Evolutionary conservation across 495 filamentous ascomycete species (phyloP).

Genomic region (Rhypophila decipiens): DNA sequence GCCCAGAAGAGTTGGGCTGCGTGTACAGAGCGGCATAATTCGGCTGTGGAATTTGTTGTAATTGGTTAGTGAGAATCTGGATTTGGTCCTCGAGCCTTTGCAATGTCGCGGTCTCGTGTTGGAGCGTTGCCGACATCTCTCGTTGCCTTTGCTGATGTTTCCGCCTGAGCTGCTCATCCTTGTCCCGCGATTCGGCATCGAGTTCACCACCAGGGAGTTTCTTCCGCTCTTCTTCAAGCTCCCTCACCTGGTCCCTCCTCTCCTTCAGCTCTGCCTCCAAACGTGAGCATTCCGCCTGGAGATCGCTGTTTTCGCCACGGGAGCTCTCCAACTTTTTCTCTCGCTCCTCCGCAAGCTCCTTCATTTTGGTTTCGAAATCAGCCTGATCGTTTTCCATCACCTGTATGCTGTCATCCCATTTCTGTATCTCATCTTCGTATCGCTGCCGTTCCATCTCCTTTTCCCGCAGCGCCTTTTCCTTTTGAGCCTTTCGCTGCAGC

Average conservation of each 20-base stretch:
- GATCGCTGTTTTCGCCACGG: conserved; percentile 20
- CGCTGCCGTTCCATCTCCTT: conserved; percentile 60
- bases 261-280: conserved; percentile 44
- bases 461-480: conserved; percentile 71
- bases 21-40: conserved; percentile 31
- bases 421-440: conserved; percentile 47
- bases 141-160: conserved; percentile 40
- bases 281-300: conserved; percentile 29
- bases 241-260: conserved; percentile 41
- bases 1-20: conserved; percentile 38
- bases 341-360: conserved; percentile 37
- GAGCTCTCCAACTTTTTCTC: conserved; percentile 27
- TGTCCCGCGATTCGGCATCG: conserved; percentile 47
- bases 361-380: conserved; percentile 35
- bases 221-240: conserved; percentile 49
- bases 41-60: conserved; percentile 30
- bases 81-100: conserved; percentile 35
- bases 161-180: conserved; percentile 31
- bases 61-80: conserved; percentile 24
- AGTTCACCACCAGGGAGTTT: conserved; percentile 47
- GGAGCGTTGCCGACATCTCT: conserved; percentile 36
- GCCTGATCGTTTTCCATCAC: conserved; percentile 37
- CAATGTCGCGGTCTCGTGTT: conserved; percentile 26
- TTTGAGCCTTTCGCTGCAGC: conserved; percentile 69
- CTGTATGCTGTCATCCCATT: conserved; percentile 51